Base-by-base conservation (phyloP, 106 monocot species). In the Xerophyta viscosa region DNA sequence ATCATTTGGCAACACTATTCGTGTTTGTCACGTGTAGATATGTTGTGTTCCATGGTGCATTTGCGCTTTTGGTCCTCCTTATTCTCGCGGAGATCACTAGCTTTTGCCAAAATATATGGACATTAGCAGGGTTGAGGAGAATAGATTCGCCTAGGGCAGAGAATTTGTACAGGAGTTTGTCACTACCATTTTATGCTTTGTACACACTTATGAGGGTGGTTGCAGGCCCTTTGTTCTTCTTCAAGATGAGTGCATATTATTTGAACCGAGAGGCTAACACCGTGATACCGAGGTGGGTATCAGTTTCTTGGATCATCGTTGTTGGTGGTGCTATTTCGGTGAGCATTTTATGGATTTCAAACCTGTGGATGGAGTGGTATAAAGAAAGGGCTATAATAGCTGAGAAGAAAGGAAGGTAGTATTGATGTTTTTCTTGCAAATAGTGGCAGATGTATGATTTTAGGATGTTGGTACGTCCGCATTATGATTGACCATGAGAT, bases 1-100 rank as follows among this genome's bases (percentile, higher is more conserved):
- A 98, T 70, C 96, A 98, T 56, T 65, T 98, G n/a, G 96, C 96
- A 2, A 98, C 96, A 3, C 78, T 98, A 29, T 98, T 98, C 24
- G 96, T 98, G 26, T 89, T 98, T 55, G 18, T 86, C 44, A 98
- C 96, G 10, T 98, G 96, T 33, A 69, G 96, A 4, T 79, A 76
- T 47, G 41, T 89, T 9, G 79, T 71, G 25, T 63, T 59, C 3
- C 96, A 86, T 18, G 96, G 96, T 11, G 85, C 82, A 1, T 76
- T 71, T 37, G 62, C 96, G 0, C 21, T 98, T 8, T 46, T 98
- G 47, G 85, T 81, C 0, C 82, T 98, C 7, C 64, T 98, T 2
- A 57, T 82, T 28, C 66, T 89, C 3, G 96, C 96, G 0, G 96
- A 98, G 64, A 60, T 82, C 29, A 98, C 89, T 42, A 98, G 96